A percentile compares a stretch with the other conserved stretches of the same genome.
Conservation (phyloP, 345 rosid species). For the Erysimum cheiranthoides region DNA sequence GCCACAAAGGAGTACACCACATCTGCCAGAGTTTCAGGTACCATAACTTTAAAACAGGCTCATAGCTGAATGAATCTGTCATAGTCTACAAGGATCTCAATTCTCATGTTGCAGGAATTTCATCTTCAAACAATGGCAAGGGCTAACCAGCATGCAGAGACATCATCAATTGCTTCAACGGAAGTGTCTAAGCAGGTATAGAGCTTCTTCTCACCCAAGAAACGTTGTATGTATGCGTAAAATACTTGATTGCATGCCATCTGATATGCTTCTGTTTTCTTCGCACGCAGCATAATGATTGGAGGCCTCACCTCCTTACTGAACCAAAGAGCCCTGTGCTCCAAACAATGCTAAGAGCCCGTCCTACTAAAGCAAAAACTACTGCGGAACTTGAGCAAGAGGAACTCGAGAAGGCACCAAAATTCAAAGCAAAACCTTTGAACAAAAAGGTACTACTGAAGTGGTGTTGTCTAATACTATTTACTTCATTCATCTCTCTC, state of each 20-base stretch:
- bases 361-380: slow-evolving; percentile 76
- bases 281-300: slow-evolving; percentile 53
- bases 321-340: slow-evolving; percentile 84
- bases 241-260: slow-evolving; percentile 25
- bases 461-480: slow-evolving; percentile 17
- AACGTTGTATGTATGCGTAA: slow-evolving; percentile 10
- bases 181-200: slow-evolving; percentile 72
- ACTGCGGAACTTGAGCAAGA: slow-evolving; percentile 86
- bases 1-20: slow-evolving; percentile 72
- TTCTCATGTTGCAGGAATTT: slow-evolving; percentile 69
- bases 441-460: slow-evolving; percentile 76
- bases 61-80: slow-evolving; percentile 8
- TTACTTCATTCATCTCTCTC: not conserved
- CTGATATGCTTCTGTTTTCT: slow-evolving; percentile 23
- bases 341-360: slow-evolving; percentile 87
- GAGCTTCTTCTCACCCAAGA: slow-evolving; percentile 14
- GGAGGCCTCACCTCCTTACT: slow-evolving; percentile 78
- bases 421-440: slow-evolving; percentile 94
- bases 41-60: not conserved
- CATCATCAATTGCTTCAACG: slow-evolving; percentile 79
- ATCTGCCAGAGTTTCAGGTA: slow-evolving; percentile 87
- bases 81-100: slow-evolving; percentile 28
- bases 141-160: slow-evolving; percentile 79
- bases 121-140: slow-evolving; percentile 84
- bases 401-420: slow-evolving; percentile 88